Evolutionary conservation across 352 stramenopile species (phyloP).

Genomic region (Phytophthora agathidicida): DNA sequence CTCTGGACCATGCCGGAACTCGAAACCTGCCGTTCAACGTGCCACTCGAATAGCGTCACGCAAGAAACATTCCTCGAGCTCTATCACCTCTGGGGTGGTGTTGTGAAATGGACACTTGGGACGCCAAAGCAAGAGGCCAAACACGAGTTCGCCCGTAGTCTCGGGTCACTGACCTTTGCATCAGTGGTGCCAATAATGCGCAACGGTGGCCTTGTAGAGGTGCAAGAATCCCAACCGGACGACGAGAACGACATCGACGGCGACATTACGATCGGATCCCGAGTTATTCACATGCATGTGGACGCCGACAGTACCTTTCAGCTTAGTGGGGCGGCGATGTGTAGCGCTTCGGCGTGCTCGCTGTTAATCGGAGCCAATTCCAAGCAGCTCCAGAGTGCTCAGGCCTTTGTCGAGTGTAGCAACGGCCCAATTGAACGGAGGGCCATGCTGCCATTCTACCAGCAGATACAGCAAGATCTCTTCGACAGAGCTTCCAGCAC

Average conservation of each 20-base stretch:
- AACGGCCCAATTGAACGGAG: conserved; percentile 1
- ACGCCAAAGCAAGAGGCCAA: conserved; percentile 19
- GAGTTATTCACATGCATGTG: conserved; percentile 41
- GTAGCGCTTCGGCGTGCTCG: conserved; percentile 29
- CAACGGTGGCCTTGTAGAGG: conserved; percentile 15
- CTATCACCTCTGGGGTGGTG: conserved; percentile 42
- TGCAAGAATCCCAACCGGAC: neutral
- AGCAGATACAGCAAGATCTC: conserved; percentile 31
- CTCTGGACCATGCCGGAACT: conserved; percentile 44
- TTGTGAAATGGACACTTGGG: conserved; percentile 33
- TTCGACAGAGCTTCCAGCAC: conserved; percentile 8
- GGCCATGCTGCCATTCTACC: conserved; percentile 17
- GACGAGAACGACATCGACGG: neutral
- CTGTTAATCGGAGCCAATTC: conserved; percentile 22
- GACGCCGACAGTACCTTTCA: conserved; percentile 43
- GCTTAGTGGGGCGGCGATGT: conserved; percentile 26
- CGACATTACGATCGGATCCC: conserved; percentile 18
- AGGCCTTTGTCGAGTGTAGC: conserved; percentile 8
- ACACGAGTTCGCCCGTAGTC: conserved; percentile 25
- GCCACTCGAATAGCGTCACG: conserved; percentile 26
- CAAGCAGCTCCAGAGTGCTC: conserved; percentile 12
- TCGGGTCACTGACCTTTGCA: conserved; percentile 20
- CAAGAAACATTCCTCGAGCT: conserved; percentile 30
- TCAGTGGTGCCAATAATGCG: conserved; percentile 22
- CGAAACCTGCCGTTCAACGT: conserved; percentile 35